Evolutionary conservation across 225 moss, liverwort and hornwort genomes (phyloP).

Genomic region (Takakia lepidozioides): DNA sequence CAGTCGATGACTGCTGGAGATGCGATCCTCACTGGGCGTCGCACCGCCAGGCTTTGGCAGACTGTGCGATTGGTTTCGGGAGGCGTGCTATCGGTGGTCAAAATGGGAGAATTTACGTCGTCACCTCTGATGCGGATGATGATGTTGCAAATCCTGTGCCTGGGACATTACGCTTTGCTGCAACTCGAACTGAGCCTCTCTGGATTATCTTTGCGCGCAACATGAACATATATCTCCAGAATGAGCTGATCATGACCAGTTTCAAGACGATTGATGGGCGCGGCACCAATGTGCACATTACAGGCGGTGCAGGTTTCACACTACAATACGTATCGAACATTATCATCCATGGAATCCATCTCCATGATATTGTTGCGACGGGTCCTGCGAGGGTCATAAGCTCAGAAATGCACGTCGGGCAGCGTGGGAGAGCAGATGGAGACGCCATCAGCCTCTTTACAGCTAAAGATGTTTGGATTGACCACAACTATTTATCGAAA

Average conservation of each 20-base stretch:
- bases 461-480: conserved; percentile 59
- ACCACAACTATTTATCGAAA: conserved; percentile 51
- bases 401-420: conserved; percentile 44
- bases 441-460: conserved; percentile 60
- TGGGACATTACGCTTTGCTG: conserved; percentile 70
- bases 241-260: conserved; percentile 74
- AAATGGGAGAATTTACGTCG: conserved; percentile 55
- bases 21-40: conserved; percentile 29
- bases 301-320: conserved; percentile 42
- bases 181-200: conserved; percentile 31
- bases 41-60: conserved; percentile 29
- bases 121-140: conserved; percentile 38
- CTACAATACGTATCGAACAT: conserved; percentile 41
- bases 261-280: conserved; percentile 86
- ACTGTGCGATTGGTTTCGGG: conserved; percentile 66
- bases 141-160: conserved; percentile 37
- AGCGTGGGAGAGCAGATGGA: conserved; percentile 42
- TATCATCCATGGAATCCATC: conserved; percentile 51
- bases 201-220: conserved; percentile 64
- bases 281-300: conserved; percentile 42
- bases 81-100: conserved; percentile 40
- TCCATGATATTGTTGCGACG: conserved; percentile 51
- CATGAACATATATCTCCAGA: conserved; percentile 62
- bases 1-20: conserved; percentile 38
- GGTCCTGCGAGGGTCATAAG: conserved; percentile 49